Evolutionary conservation across 257 asterid genomes (phyloP), one percentile per base, ranked within the genome.

Genomic region (Gentiana macrophylla): DNA sequence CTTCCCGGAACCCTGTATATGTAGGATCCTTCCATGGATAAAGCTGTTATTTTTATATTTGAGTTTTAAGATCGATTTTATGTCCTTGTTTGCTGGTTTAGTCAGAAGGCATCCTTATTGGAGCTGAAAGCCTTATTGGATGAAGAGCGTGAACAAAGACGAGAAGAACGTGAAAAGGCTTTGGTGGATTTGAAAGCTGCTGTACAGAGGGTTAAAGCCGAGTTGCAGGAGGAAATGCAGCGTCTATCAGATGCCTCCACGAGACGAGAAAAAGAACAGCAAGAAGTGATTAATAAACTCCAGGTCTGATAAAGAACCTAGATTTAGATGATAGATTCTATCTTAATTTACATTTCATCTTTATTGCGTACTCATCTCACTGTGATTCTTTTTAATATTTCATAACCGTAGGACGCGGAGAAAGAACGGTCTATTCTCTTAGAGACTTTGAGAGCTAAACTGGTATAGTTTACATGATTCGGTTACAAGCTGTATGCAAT

Each of bases 71-170:
- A 2, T 5, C 46, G 9, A 37, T 66, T 32, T 52, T 54, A 51
- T 38, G 50, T 49, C 41, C 37, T 60, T 60, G 9, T 52, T 64
- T 67, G 56, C 60, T 69, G 56, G 46, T 84, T 73, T 79, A 91
- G 98, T 80, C 98, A 91, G 83, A 85, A 77, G 78, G 76, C 72
- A 44, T 83, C 97, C 67, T 72, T 91, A 67, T 77, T 80, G 38
- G 94, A 92, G 66, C 74, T 92, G 65, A 81, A 88, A 72, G 81
- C 72, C 66, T 69, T 79, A 63, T 63, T 92, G 72, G 94, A 84
- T 50, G 95, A 92, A 77, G 98, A 92, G 73, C 94, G 95, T 63
- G 94, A 85, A 50, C 97, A 81, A 72, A 87, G 95, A 75, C 83
- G 82, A 74, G 88, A 83, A 60, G 98, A 92, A 71, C 79, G 93